Evolutionary conservation across 2,329 filamentous ascomycete genomes (phyloP).

Genomic region (Thielaviopsis cerberus): DNA sequence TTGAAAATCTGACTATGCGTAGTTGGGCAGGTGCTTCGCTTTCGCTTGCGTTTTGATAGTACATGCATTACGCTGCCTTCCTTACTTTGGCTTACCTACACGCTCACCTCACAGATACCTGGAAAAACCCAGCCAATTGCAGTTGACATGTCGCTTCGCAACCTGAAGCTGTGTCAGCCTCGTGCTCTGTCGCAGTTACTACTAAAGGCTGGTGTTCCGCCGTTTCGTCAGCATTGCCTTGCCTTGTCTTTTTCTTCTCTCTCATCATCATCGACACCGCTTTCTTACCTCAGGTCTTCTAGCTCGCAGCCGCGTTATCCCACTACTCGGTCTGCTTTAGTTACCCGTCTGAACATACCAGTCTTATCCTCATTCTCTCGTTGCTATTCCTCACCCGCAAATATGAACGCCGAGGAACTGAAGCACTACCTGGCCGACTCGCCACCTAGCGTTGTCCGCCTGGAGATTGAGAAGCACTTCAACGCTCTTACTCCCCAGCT

Average conservation of each 20-base stretch:
- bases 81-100: background rate
- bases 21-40: slow-evolving; percentile 9
- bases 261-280: background rate
- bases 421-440: slow-evolving; percentile 77
- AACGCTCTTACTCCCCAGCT: slow-evolving; percentile 55
- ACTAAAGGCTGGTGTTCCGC: slow-evolving; percentile 4
- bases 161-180: slow-evolving; percentile 9
- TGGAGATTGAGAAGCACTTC: slow-evolving; percentile 88
- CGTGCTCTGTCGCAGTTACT: slow-evolving; percentile 6
- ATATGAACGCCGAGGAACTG: slow-evolving; percentile 41
- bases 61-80: background rate
- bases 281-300: background rate
- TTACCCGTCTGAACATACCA: background rate
- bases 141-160: slow-evolving; percentile 6
- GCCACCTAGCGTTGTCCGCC: slow-evolving; percentile 69
- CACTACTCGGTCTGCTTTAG: background rate
- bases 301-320: background rate
- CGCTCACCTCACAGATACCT: background rate
- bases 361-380: slow-evolving; percentile 8
- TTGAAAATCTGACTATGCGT: background rate
- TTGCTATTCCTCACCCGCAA: slow-evolving; percentile 19
- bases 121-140: background rate
- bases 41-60: background rate
- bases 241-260: background rate
- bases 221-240: slow-evolving; percentile 1